Conservation (phyloP, 176 grass and related monocot genomes). For the Aegilops speltoides region DNA sequence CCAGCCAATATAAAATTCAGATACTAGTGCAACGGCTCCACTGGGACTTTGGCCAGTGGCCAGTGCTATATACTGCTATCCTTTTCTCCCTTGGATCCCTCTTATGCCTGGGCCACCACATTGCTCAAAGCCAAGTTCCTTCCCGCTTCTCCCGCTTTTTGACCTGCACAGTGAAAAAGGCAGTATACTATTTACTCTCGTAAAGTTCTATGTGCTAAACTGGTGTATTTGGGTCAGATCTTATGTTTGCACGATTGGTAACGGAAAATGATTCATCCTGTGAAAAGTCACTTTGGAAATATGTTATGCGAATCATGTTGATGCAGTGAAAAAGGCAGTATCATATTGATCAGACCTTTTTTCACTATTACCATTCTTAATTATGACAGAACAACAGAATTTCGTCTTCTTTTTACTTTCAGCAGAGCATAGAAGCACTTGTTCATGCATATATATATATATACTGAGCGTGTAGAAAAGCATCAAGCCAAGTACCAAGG, state of each 20-base stretch:
- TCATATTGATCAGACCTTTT: neutral
- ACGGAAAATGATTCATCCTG: neutral
- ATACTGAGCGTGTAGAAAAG: neutral
- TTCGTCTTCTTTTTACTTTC: neutral
- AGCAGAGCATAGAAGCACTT: neutral
- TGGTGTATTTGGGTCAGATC: neutral
- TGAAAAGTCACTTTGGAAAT: neutral
- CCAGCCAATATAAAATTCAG: slow-evolving; percentile 18
- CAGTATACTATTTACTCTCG: slow-evolving; percentile 3
- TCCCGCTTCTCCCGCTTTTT: slow-evolving; percentile 36
- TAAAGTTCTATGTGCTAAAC: neutral
- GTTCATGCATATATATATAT: neutral
- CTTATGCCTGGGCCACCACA: slow-evolving; percentile 51
- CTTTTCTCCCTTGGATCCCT: slow-evolving; percentile 51
- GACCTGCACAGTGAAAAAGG: slow-evolving; percentile 49
- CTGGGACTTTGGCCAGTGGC: neutral
- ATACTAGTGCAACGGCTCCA: slow-evolving; percentile 41
- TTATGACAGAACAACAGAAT: neutral
- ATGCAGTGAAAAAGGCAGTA: no score
- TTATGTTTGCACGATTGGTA: neutral
- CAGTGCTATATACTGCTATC: neutral
- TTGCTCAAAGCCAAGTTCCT: slow-evolving; percentile 34
- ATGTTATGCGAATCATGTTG: no score
- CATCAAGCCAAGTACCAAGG: neutral
- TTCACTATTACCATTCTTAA: neutral